Evolutionary conservation across 805 yeast species (phyloP), one percentile per base, ranked within the genome.

Genomic region (Torulaspora microellipsoides): DNA sequence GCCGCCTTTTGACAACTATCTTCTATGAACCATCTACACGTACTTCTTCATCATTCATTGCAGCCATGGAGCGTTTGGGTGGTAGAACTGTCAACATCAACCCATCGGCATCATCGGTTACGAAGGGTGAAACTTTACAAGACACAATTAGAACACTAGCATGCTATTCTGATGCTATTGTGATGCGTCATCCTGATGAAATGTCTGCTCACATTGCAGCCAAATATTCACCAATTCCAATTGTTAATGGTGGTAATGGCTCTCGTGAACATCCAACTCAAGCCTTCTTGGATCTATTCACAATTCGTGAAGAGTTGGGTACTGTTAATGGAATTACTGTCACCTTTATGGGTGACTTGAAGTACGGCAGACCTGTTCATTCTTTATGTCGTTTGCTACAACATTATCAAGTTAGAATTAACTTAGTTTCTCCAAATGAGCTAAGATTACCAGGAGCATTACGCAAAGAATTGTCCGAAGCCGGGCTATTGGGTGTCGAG

Each of bases 51-150:
- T 93, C 98, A 1, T 95, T 95, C 65, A 96, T 93, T 66, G 96
- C 96, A 58, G 99, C 99, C 48, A 93, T 93, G 99, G 98, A 93
- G 75, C 85, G 99, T 72, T 76, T 93, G 58, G 99, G 99, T 67
- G 99, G 99, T 64, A 81, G 96, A 69, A 95, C 89, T 55, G 85
- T 95, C 54, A 78, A 95, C 43, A 85, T 93, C 52, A 76, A 85
- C 50, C 85, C 93, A 48, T 80, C 78, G 52, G 76, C 89, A 28
- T 90, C 98, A n/a, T 87, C 96, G 17, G 96, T 90, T 38, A 86
- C 88, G 73, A 93, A 93, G 76, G 99, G 99, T 55, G 99, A 93
- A 75, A 85, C 97, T 35, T 75, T 93, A 62, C 97, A 91, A 71
- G 99, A 93, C 65, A 93, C 99, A 31, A 80, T 93, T 54, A 81